A percentile compares a stretch with the other conserved stretches of the same genome.
These are phyloP conservation scores for Bacidia gigantensis DNA, from an alignment of 495 filamentous ascomycete genomes.

Conservation along the genomic window DNA sequence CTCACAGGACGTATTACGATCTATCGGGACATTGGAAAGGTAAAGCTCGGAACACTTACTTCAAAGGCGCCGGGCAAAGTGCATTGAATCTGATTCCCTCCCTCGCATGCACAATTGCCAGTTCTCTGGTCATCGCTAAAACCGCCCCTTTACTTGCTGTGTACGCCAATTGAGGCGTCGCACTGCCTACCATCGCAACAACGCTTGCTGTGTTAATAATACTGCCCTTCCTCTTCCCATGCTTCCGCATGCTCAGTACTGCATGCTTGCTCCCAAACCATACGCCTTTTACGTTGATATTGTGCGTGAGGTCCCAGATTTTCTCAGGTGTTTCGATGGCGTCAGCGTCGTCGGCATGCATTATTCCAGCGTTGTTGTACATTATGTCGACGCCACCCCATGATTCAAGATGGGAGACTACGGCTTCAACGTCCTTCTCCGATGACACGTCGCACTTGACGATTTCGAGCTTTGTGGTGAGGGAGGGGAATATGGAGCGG, in stretches of 20 bases:
- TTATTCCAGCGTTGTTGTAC: conserved; percentile 99
- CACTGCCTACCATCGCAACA: conserved; percentile 80
- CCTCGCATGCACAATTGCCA: conserved; percentile 72
- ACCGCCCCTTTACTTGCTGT: conserved; percentile 94
- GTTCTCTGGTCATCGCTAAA: conserved; percentile 66
- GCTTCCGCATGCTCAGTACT: conserved; percentile 62
- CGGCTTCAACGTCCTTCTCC: conserved; percentile 56
- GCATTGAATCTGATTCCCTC: conserved; percentile 83
- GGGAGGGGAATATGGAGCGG: conserved; percentile 45
- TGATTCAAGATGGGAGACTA: conserved; percentile 55
- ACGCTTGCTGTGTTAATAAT: conserved; percentile 95
- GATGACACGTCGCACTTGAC: conserved; percentile 52
- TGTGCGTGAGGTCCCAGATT: conserved; percentile 90
- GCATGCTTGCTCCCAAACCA: conserved; percentile 96
- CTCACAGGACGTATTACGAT: neutral
- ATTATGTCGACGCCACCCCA: conserved; percentile 94
- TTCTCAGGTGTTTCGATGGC: conserved; percentile 71
- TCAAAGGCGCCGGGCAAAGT: conserved; percentile 84
- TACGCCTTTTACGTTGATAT: conserved; percentile 96
- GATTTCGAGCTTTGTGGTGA: conserved; percentile 39
- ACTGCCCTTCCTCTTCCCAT: conserved; percentile 62
- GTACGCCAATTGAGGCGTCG: conserved; percentile 92
- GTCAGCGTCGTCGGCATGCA: conserved; percentile 82
- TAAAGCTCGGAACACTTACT: conserved; percentile 29
- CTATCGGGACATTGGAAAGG: too few species aligned